A percentile compares a stretch with the other conserved stretches of the same genome.
phyloP scores from a whole-genome alignment of 2,329 filamentous ascomycete genomes.

The Scedosporium apiospermum region DNA sequence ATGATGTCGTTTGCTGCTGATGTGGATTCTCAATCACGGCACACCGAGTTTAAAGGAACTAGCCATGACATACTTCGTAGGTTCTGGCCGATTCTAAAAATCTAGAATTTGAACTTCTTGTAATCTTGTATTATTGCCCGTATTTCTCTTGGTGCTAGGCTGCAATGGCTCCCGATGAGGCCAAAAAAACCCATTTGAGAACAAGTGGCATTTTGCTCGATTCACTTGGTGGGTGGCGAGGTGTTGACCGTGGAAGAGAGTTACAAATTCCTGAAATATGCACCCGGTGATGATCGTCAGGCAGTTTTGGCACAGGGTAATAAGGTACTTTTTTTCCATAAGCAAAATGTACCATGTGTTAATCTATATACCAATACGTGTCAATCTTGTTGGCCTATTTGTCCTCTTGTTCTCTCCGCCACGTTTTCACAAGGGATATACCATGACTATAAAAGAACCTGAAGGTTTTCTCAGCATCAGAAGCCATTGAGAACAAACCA shows the following conservation, averaged over 20 bases:
- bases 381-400: background rate
- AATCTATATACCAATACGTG: background rate
- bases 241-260: background rate
- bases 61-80: no score
- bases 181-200: background rate
- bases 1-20: no score
- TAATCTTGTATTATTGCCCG: background rate
- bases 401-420: background rate
- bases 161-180: background rate
- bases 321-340: background rate
- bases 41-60: no score
- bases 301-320: background rate
- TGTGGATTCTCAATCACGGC: background rate
- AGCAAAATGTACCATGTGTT: background rate
- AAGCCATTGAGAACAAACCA: background rate
- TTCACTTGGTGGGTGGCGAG: background rate
- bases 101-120: no score
- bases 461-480: no score
- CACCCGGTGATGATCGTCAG: background rate
- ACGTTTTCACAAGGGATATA: background rate
- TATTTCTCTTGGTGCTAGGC: background rate
- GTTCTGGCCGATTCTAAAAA: no score
- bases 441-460: background rate
- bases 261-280: background rate
- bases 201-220: background rate